Percentiles rank a stretch among this genome's conserved stretches.
Evolutionary conservation across 306 rosid genomes (phyloP).

Genomic region (Fagus crenata): DNA sequence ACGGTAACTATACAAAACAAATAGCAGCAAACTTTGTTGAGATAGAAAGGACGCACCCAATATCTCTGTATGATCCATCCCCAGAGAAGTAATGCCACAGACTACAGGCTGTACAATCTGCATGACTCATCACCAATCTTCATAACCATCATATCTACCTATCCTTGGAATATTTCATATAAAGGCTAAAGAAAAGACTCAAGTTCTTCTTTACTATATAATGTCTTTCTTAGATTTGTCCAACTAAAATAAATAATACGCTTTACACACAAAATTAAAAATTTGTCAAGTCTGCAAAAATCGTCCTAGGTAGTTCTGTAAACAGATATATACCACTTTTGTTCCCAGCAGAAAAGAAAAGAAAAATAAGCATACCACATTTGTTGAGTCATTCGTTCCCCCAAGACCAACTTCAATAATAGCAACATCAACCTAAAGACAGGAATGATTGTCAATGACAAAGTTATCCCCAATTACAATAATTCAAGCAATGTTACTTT

Average conservation of each 20-base stretch:
- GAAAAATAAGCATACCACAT: conserved; percentile 55
- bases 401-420: conserved; percentile 81
- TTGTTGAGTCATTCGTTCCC: conserved; percentile 63
- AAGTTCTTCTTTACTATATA: neutral
- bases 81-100: conserved; percentile 79
- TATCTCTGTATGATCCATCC: conserved; percentile 69
- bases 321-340: neutral
- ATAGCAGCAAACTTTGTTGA: conserved; percentile 18
- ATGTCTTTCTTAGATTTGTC: neutral
- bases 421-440: conserved; percentile 67
- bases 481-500: neutral
- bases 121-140: conserved; percentile 31
- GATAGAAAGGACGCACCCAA: conserved; percentile 47
- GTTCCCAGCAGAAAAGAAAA: neutral
- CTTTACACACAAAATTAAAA: neutral
- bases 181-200: neutral
- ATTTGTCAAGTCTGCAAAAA: conserved; percentile 11
- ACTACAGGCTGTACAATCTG: conserved; percentile 69
- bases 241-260: neutral
- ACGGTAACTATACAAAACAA: conserved; percentile 20
- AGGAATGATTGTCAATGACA: conserved; percentile 17
- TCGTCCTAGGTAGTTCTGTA: conserved; percentile 12
- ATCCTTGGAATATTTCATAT: neutral
- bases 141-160: conserved; percentile 12
- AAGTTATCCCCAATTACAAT: neutral